Evolutionary conservation across 129 eudicot genomes (phyloP).

Genomic region (Flaveria robusta): DNA sequence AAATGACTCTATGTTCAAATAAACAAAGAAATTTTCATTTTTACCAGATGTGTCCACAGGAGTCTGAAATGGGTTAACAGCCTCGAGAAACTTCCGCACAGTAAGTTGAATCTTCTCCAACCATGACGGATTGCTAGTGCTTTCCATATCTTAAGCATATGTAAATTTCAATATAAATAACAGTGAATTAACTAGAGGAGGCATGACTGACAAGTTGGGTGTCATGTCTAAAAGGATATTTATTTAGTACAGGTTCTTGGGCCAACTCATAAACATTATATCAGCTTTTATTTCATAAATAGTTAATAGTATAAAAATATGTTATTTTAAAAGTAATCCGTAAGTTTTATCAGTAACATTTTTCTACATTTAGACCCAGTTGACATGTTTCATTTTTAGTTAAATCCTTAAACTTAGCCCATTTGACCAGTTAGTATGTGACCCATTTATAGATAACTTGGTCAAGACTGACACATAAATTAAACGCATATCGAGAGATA

Average conservation of each 20-base stretch:
- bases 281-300: not conserved
- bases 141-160: constrained; percentile 50
- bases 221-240: not conserved
- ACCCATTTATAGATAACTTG: not conserved
- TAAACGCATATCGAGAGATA: constrained; percentile 1
- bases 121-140: constrained; percentile 75
- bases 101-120: constrained; percentile 81
- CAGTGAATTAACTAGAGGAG: constrained; percentile 1
- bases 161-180: constrained; percentile 8
- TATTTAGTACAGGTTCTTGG: not conserved
- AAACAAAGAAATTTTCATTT: constrained; percentile 14
- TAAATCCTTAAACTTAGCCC: not conserved
- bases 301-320: not conserved
- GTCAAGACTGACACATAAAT: not conserved
- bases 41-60: constrained; percentile 89
- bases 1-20: constrained; percentile 11
- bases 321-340: not conserved
- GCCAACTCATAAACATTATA: not conserved
- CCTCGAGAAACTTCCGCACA: constrained; percentile 61
- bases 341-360: not conserved
- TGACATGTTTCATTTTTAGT: not conserved
- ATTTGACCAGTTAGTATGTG: constrained; percentile 1
- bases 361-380: not conserved
- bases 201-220: not conserved
- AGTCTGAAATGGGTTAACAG: constrained; percentile 76